Percentiles rank a stretch among this genome's conserved stretches.
These are phyloP conservation scores for Xanthoceras sorbifolium DNA, from an alignment of 345 rosid genomes.

Conservation along the genomic window DNA sequence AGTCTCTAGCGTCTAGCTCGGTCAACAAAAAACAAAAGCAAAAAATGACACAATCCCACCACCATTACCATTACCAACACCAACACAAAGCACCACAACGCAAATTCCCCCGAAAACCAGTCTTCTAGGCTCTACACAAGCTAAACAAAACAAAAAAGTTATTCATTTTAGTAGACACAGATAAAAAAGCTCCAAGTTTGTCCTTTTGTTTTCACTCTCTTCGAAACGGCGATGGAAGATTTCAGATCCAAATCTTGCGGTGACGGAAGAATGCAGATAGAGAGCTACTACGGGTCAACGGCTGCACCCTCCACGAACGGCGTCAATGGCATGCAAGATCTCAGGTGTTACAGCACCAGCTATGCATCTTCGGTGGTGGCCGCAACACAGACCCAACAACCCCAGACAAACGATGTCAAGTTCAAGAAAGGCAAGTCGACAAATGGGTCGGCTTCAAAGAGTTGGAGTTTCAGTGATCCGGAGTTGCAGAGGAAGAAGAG, in stretches of 20 bases:
- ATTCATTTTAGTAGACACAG: neutral
- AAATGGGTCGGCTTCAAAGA: conserved; percentile 41
- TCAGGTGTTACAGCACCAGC: conserved; percentile 61
- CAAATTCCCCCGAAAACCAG: neutral
- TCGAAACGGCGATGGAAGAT: conserved; percentile 51
- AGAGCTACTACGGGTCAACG: conserved; percentile 24
- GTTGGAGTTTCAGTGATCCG: conserved; percentile 65
- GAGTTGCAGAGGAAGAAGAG: conserved; percentile 74
- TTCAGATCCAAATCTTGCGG: conserved; percentile 64
- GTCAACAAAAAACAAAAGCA: too few relatives aligned
- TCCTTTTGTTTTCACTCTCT: neutral
- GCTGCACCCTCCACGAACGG: conserved; percentile 29
- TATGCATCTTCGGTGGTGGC: conserved; percentile 38
- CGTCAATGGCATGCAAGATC: conserved; percentile 51
- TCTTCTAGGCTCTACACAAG: neutral
- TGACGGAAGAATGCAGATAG: conserved; percentile 46
- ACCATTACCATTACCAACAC: too few relatives aligned
- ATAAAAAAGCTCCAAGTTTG: neutral
- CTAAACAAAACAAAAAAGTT: neutral
- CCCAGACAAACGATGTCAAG: conserved; percentile 30
- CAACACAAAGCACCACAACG: neutral
- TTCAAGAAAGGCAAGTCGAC: conserved; percentile 52
- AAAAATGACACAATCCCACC: neutral
- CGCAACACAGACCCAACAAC: conserved; percentile 27
- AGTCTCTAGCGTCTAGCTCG: too few relatives aligned